Evolutionary conservation across 441 rosid genomes (phyloP).

Genomic region (Corymbia citriodora): DNA sequence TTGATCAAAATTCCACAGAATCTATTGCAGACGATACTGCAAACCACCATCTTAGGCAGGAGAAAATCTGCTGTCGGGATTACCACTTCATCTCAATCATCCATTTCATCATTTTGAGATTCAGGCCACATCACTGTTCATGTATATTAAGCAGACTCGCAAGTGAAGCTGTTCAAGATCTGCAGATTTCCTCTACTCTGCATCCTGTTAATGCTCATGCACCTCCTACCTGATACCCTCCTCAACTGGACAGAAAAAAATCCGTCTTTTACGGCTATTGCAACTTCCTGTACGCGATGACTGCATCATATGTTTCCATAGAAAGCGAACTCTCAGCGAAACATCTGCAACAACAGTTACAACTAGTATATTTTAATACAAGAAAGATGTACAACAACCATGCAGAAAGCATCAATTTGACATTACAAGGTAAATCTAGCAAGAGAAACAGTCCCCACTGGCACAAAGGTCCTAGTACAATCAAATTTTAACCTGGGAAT

Average conservation of each 20-base stretch:
- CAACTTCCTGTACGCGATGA: slow-evolving; percentile 33
- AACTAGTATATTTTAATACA: background rate
- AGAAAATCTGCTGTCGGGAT: background rate
- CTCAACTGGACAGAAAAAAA: background rate
- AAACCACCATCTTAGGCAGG: background rate
- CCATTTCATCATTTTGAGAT: background rate
- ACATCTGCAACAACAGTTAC: slow-evolving; percentile 30
- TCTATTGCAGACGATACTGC: background rate
- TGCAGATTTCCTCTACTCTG: background rate
- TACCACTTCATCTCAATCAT: background rate
- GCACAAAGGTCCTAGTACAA: background rate
- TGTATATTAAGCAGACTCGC: background rate
- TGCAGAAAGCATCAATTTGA: background rate
- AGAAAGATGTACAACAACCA: background rate
- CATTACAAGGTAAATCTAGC: background rate
- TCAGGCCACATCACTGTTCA: background rate
- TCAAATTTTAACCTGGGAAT: background rate
- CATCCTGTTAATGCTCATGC: background rate
- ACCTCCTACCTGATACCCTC: background rate
- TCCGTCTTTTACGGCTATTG: slow-evolving; percentile 2
- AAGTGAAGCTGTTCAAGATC: background rate
- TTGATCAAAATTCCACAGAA: background rate
- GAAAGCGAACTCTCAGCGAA: slow-evolving; percentile 50
- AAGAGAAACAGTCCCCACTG: background rate
- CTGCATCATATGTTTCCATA: slow-evolving; percentile 64